These are phyloP conservation scores for Spathaspora hagerdaliae DNA, from an alignment of 805 yeast genomes.

Conservation along the genomic window DNA sequence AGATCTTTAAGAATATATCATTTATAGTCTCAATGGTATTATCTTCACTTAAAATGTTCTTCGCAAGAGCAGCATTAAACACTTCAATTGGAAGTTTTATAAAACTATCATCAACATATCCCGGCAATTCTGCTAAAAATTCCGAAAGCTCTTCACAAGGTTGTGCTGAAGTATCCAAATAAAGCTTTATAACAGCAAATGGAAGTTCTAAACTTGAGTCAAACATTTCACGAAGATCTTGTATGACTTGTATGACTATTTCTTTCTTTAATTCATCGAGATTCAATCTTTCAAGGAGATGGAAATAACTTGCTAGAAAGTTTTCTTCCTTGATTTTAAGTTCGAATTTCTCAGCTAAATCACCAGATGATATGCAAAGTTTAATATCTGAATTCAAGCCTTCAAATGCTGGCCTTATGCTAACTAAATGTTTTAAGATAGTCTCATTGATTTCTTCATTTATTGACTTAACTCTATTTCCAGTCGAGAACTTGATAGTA, in stretches of 20 bases:
- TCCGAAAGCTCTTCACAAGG: slow-evolving; percentile 1
- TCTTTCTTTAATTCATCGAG: neutral
- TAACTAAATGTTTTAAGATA: neutral
- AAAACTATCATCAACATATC: slow-evolving; percentile 22
- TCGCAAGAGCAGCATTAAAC: slow-evolving; percentile 16
- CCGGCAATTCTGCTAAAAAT: slow-evolving; percentile 15
- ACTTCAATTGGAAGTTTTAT: slow-evolving; percentile 18
- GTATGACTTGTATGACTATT: slow-evolving; percentile 6
- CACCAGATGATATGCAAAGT: neutral
- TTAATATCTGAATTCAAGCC: neutral
- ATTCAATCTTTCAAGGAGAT: slow-evolving; percentile 1
- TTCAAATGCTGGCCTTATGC: neutral
- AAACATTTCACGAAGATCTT: slow-evolving; percentile 7
- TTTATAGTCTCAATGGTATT: slow-evolving; percentile 26
- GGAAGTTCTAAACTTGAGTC: neutral
- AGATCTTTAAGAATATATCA: slow-evolving; percentile 28
- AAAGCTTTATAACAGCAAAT: neutral
- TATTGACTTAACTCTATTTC: neutral
- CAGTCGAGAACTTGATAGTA: neutral
- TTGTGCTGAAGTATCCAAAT: neutral
- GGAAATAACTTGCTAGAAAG: slow-evolving; percentile 10
- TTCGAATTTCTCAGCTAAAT: neutral
- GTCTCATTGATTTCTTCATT: neutral
- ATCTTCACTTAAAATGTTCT: slow-evolving; percentile 13
- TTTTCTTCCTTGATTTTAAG: neutral